Evolutionary conservation across 2,329 filamentous ascomycete species (phyloP), one percentile per base, ranked within the genome.

Genomic region (Aureobasidium sp.): DNA sequence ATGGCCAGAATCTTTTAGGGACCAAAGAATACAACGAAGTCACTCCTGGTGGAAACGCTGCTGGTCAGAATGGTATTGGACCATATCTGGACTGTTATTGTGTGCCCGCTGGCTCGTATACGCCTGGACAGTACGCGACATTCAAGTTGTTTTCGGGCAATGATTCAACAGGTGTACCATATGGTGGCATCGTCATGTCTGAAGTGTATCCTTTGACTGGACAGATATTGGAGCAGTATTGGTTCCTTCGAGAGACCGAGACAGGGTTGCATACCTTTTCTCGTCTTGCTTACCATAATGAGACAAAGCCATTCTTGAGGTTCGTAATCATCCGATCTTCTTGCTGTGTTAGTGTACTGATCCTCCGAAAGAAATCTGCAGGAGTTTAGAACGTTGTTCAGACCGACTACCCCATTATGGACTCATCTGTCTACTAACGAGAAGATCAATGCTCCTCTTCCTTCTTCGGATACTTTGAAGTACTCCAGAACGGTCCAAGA

Each of bases 81-180:
- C 81, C 83, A 1, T 85, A 86, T 67, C 78, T 87, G 6, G 84
- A 87, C 70, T 87, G 84, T 69, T 84, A 86, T 71, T 87, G 84
- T 68, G 82, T 77, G 0, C 82, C 83, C 1, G 77, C 76, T 0
- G 84, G 84, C 0, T 81, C 80, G 67, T 87, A 83, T 73, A 86
- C 83, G 0, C 82, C 84, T 0, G 84, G 83, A 0, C 74, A 73
- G 5, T 79, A 78, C 5, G 78, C 81, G 0, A 75, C 71, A 1
- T 83, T 81, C 66, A 71, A 79, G 63, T 74, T 85, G 7, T 79
- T 83, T 64, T 74, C 78, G 20, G 82, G 82, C 15, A 75, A 72
- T 9, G 82, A 85, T 70, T 74, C 74, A 1, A 76, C 75, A 0
- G 79, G 79, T 0, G 80, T 77, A 0, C 69, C 77, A 6, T 87